Evolutionary conservation across 768 basidiomycete species (phyloP).

Genomic region (Suillus occidentalis): DNA sequence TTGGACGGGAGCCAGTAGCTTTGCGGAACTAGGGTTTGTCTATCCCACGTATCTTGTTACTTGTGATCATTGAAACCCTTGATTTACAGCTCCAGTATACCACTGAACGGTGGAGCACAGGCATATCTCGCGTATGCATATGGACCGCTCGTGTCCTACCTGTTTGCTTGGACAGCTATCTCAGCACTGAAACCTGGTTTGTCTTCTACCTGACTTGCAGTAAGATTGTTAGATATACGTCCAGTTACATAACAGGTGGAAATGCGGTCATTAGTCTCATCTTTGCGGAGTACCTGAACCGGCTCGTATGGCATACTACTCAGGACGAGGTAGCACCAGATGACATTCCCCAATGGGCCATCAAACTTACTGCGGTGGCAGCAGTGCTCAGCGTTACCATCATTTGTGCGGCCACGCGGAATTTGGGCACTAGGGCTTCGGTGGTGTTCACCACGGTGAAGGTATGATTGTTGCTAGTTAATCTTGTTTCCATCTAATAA

Average conservation of each 20-base stretch:
- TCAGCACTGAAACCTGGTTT: constrained; percentile 82
- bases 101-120: constrained; percentile 54
- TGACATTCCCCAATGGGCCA: constrained; percentile 86
- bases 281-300: constrained; percentile 89
- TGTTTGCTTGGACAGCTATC: constrained; percentile 95
- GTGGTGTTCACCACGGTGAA: constrained; percentile 90
- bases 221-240: constrained; percentile 4
- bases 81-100: constrained; percentile 31
- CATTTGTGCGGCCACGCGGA: constrained; percentile 78
- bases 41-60: neutral
- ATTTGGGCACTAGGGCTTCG: constrained; percentile 75
- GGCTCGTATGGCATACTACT: constrained; percentile 80
- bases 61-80: neutral
- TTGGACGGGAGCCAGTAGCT: constrained; percentile 96
- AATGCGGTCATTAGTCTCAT: constrained; percentile 88
- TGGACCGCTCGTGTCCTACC: constrained; percentile 82
- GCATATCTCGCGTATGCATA: constrained; percentile 90
- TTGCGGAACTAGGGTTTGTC: constrained; percentile 84
- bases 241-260: constrained; percentile 42
- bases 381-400: constrained; percentile 72
- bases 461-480: constrained; percentile 39
- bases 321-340: constrained; percentile 70
- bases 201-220: constrained; percentile 12
- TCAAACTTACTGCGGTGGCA: constrained; percentile 78
- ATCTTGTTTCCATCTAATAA: neutral